Base-by-base conservation (phyloP, 2,329 filamentous ascomycete genomes). In the Alternaria postmessia region DNA sequence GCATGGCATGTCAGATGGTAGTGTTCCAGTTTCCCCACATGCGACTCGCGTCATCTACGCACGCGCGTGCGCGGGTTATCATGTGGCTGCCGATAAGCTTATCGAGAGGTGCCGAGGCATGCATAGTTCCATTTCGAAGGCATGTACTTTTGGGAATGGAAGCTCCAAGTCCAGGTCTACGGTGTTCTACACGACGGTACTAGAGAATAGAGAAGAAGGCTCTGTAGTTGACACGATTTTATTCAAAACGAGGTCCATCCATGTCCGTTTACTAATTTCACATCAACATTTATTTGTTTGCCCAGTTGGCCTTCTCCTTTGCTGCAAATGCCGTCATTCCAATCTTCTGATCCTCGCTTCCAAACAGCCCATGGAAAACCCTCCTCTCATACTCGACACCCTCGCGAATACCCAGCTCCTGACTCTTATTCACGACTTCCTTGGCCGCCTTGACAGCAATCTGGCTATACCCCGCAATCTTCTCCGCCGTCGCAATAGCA, bases 371-470 rank as follows among this genome's bases (percentile, higher is more conserved):
- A 81, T 99, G 95, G 84, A 99, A 99, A 34, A 98, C 86, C 54
- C 94, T 87, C 75, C 95, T 86, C 86, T 99, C 95, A 81, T 89
- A 98, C 82, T 99, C 95, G 2, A 99, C 91, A 14, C 95, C 95
- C 74, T 98, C 95, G 69, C 91, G 84, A 61, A 99, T 82, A 4
- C 90, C 85, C 69, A 97, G 81, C 72, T 99, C 95, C 84, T 98
- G 94, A 79, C 93, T 97, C 89, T 97, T 98, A 79, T 98, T 97
- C 57, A 99, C 94, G n/a, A 95, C 94, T 84, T 99, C 95, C 85
- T 99, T 99, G 58, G 88, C 90, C 11, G 91, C 95, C 81, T 93
- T 89, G 59, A 96, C 88, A 1, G 94, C 91, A n/a, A 99, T 90
- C 75, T 86, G 88, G 53, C 91, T 94, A 80, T 95, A 93, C 1